Conservation (phyloP, 2,329 filamentous ascomycete species). For the Metarhizium rileyi region DNA sequence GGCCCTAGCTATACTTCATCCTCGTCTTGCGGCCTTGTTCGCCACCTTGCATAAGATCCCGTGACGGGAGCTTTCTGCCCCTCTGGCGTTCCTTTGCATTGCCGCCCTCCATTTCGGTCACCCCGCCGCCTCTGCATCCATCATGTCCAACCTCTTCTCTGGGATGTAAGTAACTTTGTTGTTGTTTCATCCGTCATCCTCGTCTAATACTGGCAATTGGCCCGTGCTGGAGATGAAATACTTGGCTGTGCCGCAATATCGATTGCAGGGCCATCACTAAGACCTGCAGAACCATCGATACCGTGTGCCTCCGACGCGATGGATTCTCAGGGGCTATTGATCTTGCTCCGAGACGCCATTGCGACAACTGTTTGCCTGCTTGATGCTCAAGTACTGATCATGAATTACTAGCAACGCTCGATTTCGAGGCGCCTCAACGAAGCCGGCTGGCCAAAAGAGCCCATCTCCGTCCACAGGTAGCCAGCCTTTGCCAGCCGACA, state of each 20-base stretch:
- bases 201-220: background rate
- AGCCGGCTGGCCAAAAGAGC: slow-evolving; percentile 42
- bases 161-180: slow-evolving; percentile 43
- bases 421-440: slow-evolving; percentile 45
- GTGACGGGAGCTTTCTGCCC: slow-evolving; percentile 5
- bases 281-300: background rate
- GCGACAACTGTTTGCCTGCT: background rate
- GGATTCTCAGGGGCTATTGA: background rate
- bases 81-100: slow-evolving; percentile 4
- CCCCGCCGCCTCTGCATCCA: slow-evolving; percentile 12
- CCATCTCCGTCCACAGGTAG: slow-evolving; percentile 37
- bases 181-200: background rate
- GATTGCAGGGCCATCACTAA: background rate
- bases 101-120: slow-evolving; percentile 2
- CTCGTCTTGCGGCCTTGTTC: background rate
- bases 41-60: slow-evolving; percentile 5
- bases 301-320: background rate
- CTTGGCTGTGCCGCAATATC: background rate
- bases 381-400: slow-evolving; percentile 16
- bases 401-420: slow-evolving; percentile 40
- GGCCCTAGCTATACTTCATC: background rate
- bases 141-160: slow-evolving; percentile 52
- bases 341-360: background rate
- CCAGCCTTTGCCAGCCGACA: slow-evolving; percentile 33
- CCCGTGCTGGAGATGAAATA: background rate